Percentiles rank a stretch among this genome's conserved stretches.
These are phyloP conservation scores for Phytophthora megakarya DNA, from an alignment of 352 stramenopile genomes.

Conservation along the genomic window DNA sequence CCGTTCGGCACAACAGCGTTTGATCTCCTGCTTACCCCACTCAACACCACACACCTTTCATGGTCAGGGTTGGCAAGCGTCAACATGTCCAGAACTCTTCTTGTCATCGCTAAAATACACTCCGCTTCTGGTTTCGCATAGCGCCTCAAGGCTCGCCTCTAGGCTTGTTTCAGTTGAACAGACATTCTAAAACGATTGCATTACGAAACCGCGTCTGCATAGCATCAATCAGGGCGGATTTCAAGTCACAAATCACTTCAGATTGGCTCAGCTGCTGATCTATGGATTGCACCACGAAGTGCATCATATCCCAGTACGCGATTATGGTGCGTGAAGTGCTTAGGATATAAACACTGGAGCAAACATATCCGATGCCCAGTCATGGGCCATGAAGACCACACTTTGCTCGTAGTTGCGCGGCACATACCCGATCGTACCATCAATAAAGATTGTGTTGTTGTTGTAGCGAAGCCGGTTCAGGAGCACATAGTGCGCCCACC, in stretches of 20 bases:
- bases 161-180: no score
- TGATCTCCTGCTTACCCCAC: not conserved
- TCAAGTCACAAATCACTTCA: not conserved
- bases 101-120: no score
- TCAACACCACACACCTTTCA: not conserved
- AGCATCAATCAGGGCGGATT: not conserved
- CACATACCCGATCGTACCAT: constrained; percentile 25
- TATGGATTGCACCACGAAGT: constrained; percentile 12
- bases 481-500: constrained; percentile 22
- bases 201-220: no score
- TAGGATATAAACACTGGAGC: constrained; percentile 23
- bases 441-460: constrained; percentile 23
- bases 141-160: no score
- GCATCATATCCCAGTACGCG: constrained; percentile 25
- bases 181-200: no score
- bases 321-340: not conserved
- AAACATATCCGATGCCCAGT: constrained; percentile 3
- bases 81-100: no score
- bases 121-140: no score
- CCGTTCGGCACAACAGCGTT: not conserved
- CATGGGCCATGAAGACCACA: constrained; percentile 25
- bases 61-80: not conserved
- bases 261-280: not conserved
- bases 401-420: constrained; percentile 13
- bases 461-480: constrained; percentile 20